Conservation (phyloP, 148 eudicot species). For the Rhododendron ferrugineum region DNA sequence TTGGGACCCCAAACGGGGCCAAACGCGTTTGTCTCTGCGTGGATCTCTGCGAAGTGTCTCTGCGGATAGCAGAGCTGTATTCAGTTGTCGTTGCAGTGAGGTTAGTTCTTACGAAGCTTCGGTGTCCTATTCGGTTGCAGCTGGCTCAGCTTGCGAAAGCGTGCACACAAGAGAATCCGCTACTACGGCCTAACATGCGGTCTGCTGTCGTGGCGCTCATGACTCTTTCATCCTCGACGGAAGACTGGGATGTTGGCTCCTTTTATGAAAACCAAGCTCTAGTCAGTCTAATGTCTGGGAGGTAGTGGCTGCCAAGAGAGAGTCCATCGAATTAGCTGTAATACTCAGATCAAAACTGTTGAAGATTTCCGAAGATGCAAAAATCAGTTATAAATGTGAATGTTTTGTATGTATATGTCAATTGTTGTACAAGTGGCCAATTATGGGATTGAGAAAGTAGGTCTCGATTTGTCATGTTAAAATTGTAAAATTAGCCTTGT, state of each 20-base stretch:
- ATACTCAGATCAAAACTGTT: not conserved
- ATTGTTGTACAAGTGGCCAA: too few species aligned
- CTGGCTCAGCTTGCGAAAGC: conserved; percentile 71
- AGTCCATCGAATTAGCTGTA: not conserved
- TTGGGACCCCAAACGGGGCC: too few species aligned
- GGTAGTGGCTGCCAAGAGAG: conserved; percentile 24
- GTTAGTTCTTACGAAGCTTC: not conserved
- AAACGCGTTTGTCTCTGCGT: too few species aligned
- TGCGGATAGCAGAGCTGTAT: too few species aligned
- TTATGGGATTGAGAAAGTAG: not conserved
- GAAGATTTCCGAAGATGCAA: too few species aligned
- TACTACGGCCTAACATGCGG: conserved; percentile 64
- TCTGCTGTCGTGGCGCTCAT: conserved; percentile 65
- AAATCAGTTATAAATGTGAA: not conserved
- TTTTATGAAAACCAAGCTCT: conserved; percentile 46
- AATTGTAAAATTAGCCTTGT: too few species aligned
- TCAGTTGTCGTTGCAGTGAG: not conserved
- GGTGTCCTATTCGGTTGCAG: conserved; percentile 8
- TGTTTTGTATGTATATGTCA: not conserved
- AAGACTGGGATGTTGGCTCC: conserved; percentile 59
- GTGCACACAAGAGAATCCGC: conserved; percentile 68
- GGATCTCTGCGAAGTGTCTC: too few species aligned
- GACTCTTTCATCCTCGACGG: conserved; percentile 55
- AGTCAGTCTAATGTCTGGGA: conserved; percentile 53
- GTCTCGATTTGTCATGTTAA: too few species aligned